Base-by-base conservation (phyloP, 2,329 filamentous ascomycete species). In the Monilinia vaccinii-corymbosi region DNA sequence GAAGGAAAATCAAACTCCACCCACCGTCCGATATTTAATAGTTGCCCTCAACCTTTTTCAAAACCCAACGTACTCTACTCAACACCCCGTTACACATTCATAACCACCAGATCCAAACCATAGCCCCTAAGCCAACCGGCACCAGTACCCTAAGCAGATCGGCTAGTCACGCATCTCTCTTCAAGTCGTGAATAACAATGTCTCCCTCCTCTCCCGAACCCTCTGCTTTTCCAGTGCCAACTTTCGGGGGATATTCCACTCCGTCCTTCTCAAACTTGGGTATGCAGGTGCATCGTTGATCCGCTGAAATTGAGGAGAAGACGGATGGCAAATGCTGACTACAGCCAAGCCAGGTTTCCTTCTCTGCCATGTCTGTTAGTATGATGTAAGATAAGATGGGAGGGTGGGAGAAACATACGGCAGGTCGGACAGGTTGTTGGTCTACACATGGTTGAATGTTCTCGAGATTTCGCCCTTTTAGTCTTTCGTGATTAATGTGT, bases 261-360 rank as follows among this genome's bases (percentile, higher is more conserved):
- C 79, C 79, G 28, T 78, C 75, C 52, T 75, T 75, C 67, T 79
- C 76, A 61, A 80, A 75, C 66, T 78, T 79, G 0, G 68, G 68
- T 63, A 75, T 74, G 70, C 82, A 85, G 45, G 73, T 76, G 71
- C 82, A 85, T 72, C 81, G 77, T 51, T 83, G 72, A 6, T 75
- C 71, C 21, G 74, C 72, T 3, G 79, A 75, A 25, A 84, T 71
- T 9, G 68, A 67, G 66, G 79, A 76, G 76, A 85, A 79, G 56
- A 85, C 81, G 3, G 70, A 66, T 3, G 79, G 72, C 57, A 81
- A 71, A 70, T 83, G 77, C 59, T 71, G 71, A 52, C 78, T 78
- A 68, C 80, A 81, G 59, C 79, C 79, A 71, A 73, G 76, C 80
- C 80, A 82, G 16, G 79, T 78, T 38, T 73, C 65, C 63, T 81